Conservation (phyloP, 208 protist species). For the Hexamita inflata region DNA sequence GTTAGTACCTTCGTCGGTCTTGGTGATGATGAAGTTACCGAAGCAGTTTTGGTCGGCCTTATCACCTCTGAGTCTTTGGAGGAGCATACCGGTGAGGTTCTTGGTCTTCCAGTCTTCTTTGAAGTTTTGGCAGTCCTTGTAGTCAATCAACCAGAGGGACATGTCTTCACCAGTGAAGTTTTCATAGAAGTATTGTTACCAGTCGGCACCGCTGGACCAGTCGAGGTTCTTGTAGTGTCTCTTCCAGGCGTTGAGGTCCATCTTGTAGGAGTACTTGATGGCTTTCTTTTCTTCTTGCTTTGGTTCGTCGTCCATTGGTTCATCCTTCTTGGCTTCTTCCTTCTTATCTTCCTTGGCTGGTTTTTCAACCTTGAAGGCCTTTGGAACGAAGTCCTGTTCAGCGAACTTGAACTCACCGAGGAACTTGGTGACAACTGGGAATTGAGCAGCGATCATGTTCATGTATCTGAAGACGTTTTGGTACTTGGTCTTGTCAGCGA, state of each 20-base stretch:
- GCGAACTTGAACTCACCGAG: not conserved
- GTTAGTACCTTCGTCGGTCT: not conserved
- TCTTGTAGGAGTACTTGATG: not conserved
- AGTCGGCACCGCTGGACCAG: not conserved
- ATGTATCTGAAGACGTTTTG: not conserved
- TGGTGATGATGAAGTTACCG: constrained; percentile 7
- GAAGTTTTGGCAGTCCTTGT: not conserved
- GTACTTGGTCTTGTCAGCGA: not conserved
- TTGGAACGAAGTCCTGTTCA: not conserved
- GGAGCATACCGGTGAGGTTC: not conserved
- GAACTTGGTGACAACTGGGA: not conserved
- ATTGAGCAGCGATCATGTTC: not conserved
- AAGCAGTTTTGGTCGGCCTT: constrained; percentile 13
- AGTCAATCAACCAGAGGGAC: not conserved
- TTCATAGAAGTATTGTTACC: not conserved
- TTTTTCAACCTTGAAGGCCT: not conserved
- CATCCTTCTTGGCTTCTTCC: not conserved
- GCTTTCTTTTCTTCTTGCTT: not conserved
- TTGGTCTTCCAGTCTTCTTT: constrained; percentile 24
- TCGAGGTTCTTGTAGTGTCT: constrained; percentile 25
- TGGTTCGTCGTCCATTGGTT: not conserved
- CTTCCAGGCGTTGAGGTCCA: constrained; percentile 24
- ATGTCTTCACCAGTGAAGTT: not conserved
- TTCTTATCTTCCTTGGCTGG: not conserved
- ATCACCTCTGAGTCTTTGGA: constrained; percentile 20